Conservation (phyloP, 2,329 filamentous ascomycete genomes). For the Clarireedia monteithiana region DNA sequence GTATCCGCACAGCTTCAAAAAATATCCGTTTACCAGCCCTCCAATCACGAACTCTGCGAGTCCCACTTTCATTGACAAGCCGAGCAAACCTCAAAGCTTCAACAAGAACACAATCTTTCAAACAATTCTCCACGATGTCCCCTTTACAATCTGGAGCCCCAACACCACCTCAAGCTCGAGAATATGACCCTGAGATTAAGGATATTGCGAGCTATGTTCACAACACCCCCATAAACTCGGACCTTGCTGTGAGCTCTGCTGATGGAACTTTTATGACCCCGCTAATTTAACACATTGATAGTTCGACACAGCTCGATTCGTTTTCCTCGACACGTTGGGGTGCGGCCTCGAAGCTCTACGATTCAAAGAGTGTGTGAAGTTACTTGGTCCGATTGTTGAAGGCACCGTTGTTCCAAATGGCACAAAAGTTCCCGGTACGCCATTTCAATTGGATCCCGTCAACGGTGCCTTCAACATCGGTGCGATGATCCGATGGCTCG, state of each 20-base stretch:
- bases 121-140: constrained; percentile 32
- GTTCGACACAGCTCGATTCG: constrained; percentile 94
- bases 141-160: constrained; percentile 36
- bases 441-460: constrained; percentile 90
- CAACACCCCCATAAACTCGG: constrained; percentile 83
- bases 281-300: constrained; percentile 31
- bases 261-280: constrained; percentile 5
- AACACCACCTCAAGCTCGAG: constrained; percentile 42
- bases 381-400: constrained; percentile 84
- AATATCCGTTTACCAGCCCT: constrained; percentile 23
- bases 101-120: constrained; percentile 17
- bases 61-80: constrained; percentile 21
- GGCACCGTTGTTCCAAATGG: constrained; percentile 90
- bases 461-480: constrained; percentile 98
- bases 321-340: constrained; percentile 93
- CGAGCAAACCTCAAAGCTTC: constrained; percentile 16
- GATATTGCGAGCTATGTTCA: constrained; percentile 95
- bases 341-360: constrained; percentile 92
- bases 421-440: constrained; percentile 81
- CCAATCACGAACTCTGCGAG: constrained; percentile 23
- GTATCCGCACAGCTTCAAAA: constrained; percentile 26
- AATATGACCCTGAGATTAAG: constrained; percentile 86
- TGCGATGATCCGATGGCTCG: constrained; percentile 96
- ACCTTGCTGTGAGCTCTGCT: constrained; percentile 67
- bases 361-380: constrained; percentile 93